Conservation (phyloP, 2,329 filamentous ascomycete species). For the Ascochyta clinopodiicola region DNA sequence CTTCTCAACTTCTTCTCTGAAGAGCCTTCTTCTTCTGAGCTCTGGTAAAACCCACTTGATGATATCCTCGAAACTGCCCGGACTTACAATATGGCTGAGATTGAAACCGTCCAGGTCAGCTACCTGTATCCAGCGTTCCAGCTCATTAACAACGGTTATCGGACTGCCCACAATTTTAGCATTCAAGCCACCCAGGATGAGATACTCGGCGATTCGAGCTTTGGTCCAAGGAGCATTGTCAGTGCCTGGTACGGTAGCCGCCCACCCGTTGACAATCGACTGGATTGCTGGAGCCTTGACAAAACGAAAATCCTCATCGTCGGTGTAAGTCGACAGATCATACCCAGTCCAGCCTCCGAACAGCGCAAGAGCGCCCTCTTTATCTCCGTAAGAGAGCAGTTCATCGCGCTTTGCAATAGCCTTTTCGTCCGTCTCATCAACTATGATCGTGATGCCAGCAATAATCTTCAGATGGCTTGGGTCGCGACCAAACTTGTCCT, state of each 20-base stretch:
- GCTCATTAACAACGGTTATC: background rate
- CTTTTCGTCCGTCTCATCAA: conserved; percentile 69
- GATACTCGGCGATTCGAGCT: conserved; percentile 67
- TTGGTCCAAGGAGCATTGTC: conserved; percentile 71
- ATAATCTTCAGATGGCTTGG: background rate
- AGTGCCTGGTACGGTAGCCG: conserved; percentile 20
- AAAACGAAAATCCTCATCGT: conserved; percentile 4
- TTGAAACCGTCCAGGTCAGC: conserved; percentile 1
- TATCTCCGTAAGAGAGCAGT: conserved; percentile 50
- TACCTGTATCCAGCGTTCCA: background rate
- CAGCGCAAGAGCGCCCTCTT: conserved; percentile 69
- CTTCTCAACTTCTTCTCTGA: background rate
- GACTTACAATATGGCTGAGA: background rate
- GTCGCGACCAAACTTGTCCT: background rate
- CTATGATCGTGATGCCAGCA: conserved; percentile 11
- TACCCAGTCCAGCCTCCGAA: conserved; percentile 77
- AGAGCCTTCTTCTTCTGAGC: background rate
- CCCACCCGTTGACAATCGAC: conserved; percentile 16
- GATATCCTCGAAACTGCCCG: background rate
- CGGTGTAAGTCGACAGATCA: conserved; percentile 60
- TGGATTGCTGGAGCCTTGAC: conserved; percentile 5
- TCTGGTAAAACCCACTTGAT: background rate
- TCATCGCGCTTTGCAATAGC: conserved; percentile 67
- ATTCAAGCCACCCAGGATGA: conserved; percentile 69
- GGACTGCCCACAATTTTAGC: conserved; percentile 43